A percentile compares a stretch with the other conserved stretches of the same genome.
phyloP scores from a whole-genome alignment of 306 rosid species.

The Neltuma alba region DNA sequence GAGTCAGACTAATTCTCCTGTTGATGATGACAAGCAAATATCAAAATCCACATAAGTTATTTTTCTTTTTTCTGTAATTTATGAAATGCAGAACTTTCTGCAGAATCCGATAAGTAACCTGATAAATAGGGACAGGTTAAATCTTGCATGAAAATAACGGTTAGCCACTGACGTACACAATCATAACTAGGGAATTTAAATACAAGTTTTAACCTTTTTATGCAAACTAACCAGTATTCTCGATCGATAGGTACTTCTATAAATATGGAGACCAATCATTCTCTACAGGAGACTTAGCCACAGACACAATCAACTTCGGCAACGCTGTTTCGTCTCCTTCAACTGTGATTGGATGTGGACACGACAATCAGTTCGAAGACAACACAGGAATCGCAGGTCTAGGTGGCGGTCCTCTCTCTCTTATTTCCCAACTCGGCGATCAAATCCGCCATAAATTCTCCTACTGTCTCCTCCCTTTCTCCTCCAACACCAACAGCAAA shows the following conservation, averaged over 20 bases:
- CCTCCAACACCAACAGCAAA: neutral
- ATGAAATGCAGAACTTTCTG: no score
- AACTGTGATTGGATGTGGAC: constrained; percentile 11
- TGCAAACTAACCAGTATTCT: neutral
- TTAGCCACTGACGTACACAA: no score
- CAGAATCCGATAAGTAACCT: no score
- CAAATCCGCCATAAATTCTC: constrained; percentile 9
- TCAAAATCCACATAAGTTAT: no score
- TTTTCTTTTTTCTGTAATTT: no score
- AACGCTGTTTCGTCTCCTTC: neutral
- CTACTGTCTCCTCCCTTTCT: constrained; percentile 19
- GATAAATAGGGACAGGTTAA: no score
- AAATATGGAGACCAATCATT: constrained; percentile 15
- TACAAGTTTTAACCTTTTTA: no score
- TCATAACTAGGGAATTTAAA: no score
- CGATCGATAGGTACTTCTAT: neutral
- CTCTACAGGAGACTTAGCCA: constrained; percentile 8
- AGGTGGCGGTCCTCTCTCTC: constrained; percentile 9
- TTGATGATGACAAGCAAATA: no score
- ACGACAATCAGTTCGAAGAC: neutral
- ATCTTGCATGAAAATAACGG: no score
- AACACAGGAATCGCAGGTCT: constrained; percentile 9
- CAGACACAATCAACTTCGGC: constrained; percentile 11
- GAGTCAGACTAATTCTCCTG: no score
- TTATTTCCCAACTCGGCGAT: constrained; percentile 6